Conservation (phyloP, 352 stramenopile species). For the Saprolegnia diclina region DNA sequence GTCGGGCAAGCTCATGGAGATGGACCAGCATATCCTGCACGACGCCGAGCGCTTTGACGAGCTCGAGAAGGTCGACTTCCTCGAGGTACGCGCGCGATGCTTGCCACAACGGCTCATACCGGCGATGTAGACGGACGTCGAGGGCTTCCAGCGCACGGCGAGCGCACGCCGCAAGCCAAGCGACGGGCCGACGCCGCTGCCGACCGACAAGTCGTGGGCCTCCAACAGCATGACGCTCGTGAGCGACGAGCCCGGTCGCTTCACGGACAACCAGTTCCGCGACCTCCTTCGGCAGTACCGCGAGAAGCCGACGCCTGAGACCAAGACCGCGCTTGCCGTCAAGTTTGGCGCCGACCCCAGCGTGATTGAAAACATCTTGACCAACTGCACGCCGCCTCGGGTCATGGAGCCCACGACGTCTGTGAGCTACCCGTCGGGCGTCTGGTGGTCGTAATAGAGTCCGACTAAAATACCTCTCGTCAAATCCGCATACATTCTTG, state of each 20-base stretch:
- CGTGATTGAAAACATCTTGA: slow-evolving; percentile 15
- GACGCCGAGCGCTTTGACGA: slow-evolving; percentile 26
- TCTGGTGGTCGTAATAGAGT: slow-evolving; percentile 12
- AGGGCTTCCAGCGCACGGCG: slow-evolving; percentile 12
- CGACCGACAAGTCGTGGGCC: slow-evolving; percentile 12
- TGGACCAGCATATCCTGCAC: slow-evolving; percentile 13
- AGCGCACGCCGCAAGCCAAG: neutral
- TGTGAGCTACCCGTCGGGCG: slow-evolving; percentile 14
- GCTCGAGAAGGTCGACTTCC: slow-evolving; percentile 13
- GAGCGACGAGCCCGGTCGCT: slow-evolving; percentile 1
- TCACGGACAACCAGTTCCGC: slow-evolving; percentile 24
- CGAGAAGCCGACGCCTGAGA: slow-evolving; percentile 7
- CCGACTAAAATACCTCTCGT: neutral
- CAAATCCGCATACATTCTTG: neutral
- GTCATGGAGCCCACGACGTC: slow-evolving; percentile 8
- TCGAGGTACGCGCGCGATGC: slow-evolving; percentile 16
- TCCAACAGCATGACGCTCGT: slow-evolving; percentile 23
- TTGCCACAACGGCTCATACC: neutral
- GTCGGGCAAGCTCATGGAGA: slow-evolving; percentile 5
- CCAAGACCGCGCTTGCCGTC: neutral
- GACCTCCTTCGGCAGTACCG: slow-evolving; percentile 13
- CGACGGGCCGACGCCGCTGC: slow-evolving; percentile 15
- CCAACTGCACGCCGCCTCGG: slow-evolving; percentile 4
- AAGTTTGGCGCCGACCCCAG: neutral
- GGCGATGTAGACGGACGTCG: slow-evolving; percentile 14